Base-by-base conservation (phyloP, 148 eudicot genomes). In the Chenopodium formosanum region DNA sequence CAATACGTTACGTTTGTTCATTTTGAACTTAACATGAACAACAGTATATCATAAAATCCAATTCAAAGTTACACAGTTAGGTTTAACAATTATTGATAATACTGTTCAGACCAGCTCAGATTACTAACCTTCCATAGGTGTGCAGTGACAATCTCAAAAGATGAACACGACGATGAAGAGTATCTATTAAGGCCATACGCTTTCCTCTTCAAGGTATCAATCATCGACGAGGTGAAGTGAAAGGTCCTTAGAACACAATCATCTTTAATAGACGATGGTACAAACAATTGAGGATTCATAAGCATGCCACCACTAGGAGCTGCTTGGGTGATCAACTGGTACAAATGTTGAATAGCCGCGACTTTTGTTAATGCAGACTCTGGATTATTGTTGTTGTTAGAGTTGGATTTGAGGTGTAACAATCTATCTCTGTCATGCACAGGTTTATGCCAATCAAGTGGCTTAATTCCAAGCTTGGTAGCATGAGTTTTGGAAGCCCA, bases 81-180 rank as follows among this genome's bases (percentile, higher is more conserved):
- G 23, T 23, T 23, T 23, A 23, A 23, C 14, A 48, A 12, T 48
- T 48, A 10, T 37, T 13, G 14, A 48, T 11, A 23, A 23, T 23
- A 23, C 23, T 9, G 12, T 48, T 48, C 1, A 9, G 13, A 48
- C 14, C 3, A 48, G 44, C 44, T 48, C 14, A 48, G 9, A 71
- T 9, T n/a, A 68, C 34, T 19, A 17, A 80, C 86, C 86, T 80
- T 84, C 86, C 86, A 84, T 74, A 84, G 74, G 63, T 84, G 86
- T 11, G 86, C 83, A 9, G 86, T 53, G 62, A 84, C 78, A 77
- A 84, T 73, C 47, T 84, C 86, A 77, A 84, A 84, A 25, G 86
- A 80, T 13, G 86, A 84, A 64, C 83, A 84, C 16, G 52, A 4
- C 5, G 76, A 76, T 1, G 78, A 56, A 73, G 76, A 37, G 32